Evolutionary conservation across 2,329 filamentous ascomycete genomes (phyloP), one percentile per base, ranked within the genome.

Genomic region (Cladosporium sp.): DNA sequence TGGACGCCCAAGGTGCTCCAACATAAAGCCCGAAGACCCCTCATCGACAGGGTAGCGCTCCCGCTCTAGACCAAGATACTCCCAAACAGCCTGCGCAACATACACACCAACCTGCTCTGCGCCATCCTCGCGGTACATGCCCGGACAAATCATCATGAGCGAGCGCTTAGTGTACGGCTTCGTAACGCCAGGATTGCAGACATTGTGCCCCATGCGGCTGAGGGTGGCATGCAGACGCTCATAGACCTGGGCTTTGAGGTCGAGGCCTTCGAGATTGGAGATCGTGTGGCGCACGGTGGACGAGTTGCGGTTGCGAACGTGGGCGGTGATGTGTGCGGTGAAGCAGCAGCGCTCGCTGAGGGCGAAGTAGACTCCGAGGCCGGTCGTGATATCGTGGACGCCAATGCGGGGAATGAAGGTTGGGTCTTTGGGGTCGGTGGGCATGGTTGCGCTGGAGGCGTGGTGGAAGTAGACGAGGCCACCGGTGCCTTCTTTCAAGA

Each of bases 251-350:
- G 16, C 5, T 38, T 38, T 28, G 44, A 46, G 44, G 11, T 46
- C 33, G 18, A 19, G 33, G 33, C 44, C 44, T 38, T 46, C 44
- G 44, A 46, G 44, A n/a, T 28, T n/a, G 44, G 44, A 46, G 33
- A 46, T 8, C 14, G n/a, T 46, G 33, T 46, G 34, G 33, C 44
- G 44, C 16, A 38, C n/a, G 34, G n/a, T 9, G 4, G 33, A 19
- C 6, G 44, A 32, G 8, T 22, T n/a, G 18, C 4, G 6, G 33
- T 38, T 33, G 34, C 9, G 18, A 16, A 46, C 44, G 44, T 28
- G 18, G 2, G 33, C 16, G 4, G 22, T 22, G 33, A 46, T 46
- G 44, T 46, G 33, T 9, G 44, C 44, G 44, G 32, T 18, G 44
- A 46, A 46, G 33, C 44, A 46, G 33, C 18, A n/a, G 6, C 38